Percentiles rank a stretch among this genome's conserved stretches.
phyloP scores from a whole-genome alignment of 75 land plant species.

The Cunninghamia lanceolata region DNA sequence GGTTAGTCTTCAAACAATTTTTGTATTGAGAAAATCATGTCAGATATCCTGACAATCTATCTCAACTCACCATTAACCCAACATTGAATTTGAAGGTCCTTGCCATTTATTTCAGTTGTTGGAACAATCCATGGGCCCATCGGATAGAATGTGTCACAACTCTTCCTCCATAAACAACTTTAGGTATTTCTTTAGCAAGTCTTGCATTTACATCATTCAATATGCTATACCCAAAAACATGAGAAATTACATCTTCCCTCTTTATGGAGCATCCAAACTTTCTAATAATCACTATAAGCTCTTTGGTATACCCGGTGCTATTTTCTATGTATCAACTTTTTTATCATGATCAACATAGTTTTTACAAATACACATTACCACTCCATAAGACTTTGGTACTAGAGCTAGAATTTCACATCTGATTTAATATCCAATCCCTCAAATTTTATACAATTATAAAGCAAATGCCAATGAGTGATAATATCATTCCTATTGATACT shows the following conservation, averaged over 20 bases:
- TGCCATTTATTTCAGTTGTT: slow-evolving; percentile 38
- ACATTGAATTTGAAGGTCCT: slow-evolving; percentile 42
- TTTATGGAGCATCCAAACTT: too few relatives aligned
- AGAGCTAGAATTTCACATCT: slow-evolving; percentile 33
- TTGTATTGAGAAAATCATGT: too few relatives aligned
- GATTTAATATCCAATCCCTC: slow-evolving; percentile 19
- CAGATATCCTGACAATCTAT: too few relatives aligned
- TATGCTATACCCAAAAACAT: slow-evolving; percentile 48
- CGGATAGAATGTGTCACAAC: slow-evolving; percentile 54
- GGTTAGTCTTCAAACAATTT: too few relatives aligned
- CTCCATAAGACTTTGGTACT: slow-evolving; percentile 32
- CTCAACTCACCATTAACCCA: slow-evolving; percentile 53
- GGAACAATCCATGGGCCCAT: slow-evolving; percentile 61
- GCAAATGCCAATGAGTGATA: slow-evolving; percentile 31
- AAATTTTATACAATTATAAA: slow-evolving; percentile 10
- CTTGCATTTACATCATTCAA: slow-evolving; percentile 51
- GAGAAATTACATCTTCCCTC: too few relatives aligned
- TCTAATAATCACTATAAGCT: too few relatives aligned
- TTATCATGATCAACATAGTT: slow-evolving; percentile 45
- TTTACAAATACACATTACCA: slow-evolving; percentile 48
- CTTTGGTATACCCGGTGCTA: too few relatives aligned
- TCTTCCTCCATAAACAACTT: slow-evolving; percentile 59
- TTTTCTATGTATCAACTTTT: too few relatives aligned
- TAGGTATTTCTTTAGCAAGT: slow-evolving; percentile 38
- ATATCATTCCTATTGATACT: slow-evolving; percentile 27